These are phyloP conservation scores for Neonectria punicea DNA, from an alignment of 2,329 filamentous ascomycete genomes.

Conservation along the genomic window DNA sequence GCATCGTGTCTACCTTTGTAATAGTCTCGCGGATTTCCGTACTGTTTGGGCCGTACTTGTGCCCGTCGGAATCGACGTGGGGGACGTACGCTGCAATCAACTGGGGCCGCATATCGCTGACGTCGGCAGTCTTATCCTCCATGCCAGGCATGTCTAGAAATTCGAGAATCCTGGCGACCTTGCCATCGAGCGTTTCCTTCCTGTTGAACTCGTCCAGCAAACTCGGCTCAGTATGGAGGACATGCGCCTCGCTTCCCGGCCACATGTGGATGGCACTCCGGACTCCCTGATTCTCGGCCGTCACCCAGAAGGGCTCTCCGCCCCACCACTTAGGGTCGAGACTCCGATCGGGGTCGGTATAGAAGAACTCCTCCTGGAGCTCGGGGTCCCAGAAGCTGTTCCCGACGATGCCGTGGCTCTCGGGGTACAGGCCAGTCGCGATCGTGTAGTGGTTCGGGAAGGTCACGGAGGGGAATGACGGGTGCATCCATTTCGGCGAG, in stretches of 20 bases:
- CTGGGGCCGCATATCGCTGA: conserved; percentile 76
- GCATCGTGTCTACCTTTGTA: conserved; percentile 81
- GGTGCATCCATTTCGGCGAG: conserved; percentile 91
- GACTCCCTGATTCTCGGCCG: conserved; percentile 84
- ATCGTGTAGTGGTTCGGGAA: conserved; percentile 97
- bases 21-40: conserved; percentile 89
- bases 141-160: conserved; percentile 85
- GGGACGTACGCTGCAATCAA: conserved; percentile 95
- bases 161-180: conserved; percentile 82
- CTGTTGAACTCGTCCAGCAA: conserved; percentile 88
- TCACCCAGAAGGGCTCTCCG: conserved; percentile 93
- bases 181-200: conserved; percentile 76
- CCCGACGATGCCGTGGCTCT: conserved; percentile 91
- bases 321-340: conserved; percentile 94
- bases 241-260: conserved; percentile 93
- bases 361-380: conserved; percentile 83
- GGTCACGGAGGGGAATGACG: conserved; percentile 94
- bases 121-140: conserved; percentile 63
- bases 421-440: conserved; percentile 90
- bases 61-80: conserved; percentile 87
- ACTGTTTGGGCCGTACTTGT: conserved; percentile 92
- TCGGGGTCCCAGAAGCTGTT: conserved; percentile 94
- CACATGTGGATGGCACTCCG: conserved; percentile 95
- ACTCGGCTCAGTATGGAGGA: conserved; percentile 77
- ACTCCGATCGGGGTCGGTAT: conserved; percentile 79